Percentiles rank a stretch among this genome's conserved stretches.
phyloP scores from a whole-genome alignment of 192 early-diverging fungal species.

The Backusella morwellensis region DNA sequence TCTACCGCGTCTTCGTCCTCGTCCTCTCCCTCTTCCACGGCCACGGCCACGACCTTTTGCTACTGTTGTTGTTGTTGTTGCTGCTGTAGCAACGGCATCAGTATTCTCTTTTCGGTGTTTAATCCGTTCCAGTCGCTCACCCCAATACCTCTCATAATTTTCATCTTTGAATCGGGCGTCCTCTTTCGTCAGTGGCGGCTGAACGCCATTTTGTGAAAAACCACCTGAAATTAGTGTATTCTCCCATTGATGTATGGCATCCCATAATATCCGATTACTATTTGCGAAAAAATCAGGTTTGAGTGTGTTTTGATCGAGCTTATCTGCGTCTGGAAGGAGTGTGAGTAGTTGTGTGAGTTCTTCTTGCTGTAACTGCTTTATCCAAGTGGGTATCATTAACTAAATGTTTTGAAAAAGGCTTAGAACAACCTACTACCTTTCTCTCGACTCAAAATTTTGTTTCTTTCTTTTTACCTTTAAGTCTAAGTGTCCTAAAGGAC shows the following conservation, averaged over 20 bases:
- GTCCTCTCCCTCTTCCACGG: background rate
- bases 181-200: background rate
- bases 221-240: background rate
- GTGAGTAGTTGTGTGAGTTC: background rate
- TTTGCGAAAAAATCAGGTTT: background rate
- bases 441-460: too few relatives aligned
- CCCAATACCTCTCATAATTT: background rate
- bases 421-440: background rate
- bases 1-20: background rate
- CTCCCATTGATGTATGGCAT: background rate
- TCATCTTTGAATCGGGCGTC: background rate
- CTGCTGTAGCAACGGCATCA: background rate
- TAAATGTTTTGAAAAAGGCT: background rate
- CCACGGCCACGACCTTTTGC: background rate
- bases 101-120: background rate
- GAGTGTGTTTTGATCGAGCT: background rate
- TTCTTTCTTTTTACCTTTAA: background rate
- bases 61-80: background rate
- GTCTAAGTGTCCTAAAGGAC: background rate
- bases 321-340: background rate
- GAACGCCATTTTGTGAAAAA: background rate
- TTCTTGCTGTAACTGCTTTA: background rate
- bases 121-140: background rate
- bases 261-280: background rate
- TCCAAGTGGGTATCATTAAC: background rate